phyloP scores from a whole-genome alignment of 768 basidiomycete genomes.

The Kwoniella botswanensis region DNA sequence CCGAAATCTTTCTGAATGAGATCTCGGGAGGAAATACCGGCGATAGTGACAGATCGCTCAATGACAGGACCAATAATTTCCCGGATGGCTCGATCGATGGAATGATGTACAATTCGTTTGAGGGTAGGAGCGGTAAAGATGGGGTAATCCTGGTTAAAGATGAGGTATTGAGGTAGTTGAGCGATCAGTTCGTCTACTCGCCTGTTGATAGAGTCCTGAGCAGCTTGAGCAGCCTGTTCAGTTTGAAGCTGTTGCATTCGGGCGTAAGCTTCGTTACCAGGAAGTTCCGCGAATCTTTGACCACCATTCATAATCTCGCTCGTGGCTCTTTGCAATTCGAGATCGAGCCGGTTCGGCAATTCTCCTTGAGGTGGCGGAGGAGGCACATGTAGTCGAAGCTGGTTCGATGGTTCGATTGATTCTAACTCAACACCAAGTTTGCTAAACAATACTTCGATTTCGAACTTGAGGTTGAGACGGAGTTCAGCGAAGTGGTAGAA shows the following conservation, averaged over 20 bases:
- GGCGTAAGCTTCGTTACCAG: constrained; percentile 43
- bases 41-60: constrained; percentile 96
- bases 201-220: constrained; percentile 56
- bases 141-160: constrained; percentile 77
- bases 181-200: constrained; percentile 58
- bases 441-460: constrained; percentile 96
- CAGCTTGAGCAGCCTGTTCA: constrained; percentile 63
- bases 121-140: constrained; percentile 72
- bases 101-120: constrained; percentile 86
- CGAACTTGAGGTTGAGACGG: constrained; percentile 95
- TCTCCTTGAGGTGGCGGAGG: constrained; percentile 61
- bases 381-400: constrained; percentile 65
- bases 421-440: constrained; percentile 85
- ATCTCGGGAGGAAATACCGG: constrained; percentile 95
- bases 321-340: constrained; percentile 72
- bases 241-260: constrained; percentile 70
- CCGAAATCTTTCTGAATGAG: constrained; percentile 95
- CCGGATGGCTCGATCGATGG: constrained; percentile 90
- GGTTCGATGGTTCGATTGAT: constrained; percentile 77
- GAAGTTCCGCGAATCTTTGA: constrained; percentile 39
- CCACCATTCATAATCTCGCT: constrained; percentile 60
- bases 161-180: constrained; percentile 72
- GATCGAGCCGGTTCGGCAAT: constrained; percentile 73
- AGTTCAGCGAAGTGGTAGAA: constrained; percentile 97
- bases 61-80: constrained; percentile 99